Base-by-base conservation (phyloP, 176 grass and related monocot genomes). In the Microstegium vimineum region DNA sequence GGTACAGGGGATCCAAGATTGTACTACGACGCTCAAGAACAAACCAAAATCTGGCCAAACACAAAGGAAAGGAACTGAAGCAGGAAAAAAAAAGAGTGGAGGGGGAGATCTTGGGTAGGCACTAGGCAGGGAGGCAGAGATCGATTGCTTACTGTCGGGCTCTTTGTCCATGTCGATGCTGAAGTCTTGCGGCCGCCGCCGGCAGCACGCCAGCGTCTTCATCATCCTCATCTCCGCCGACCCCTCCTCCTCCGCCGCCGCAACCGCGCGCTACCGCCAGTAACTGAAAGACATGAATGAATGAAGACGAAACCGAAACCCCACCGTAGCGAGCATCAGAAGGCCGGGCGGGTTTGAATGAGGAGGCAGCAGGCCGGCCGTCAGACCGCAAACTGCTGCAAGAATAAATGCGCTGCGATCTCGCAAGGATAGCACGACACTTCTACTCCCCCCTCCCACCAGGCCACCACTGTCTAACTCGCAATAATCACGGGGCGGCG, bases 101-200 rank as follows among this genome's bases (percentile, higher is more conserved):
- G 6, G 1, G 33, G 1, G 33, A 41, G 13, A 62, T 36, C 27
- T 14, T 27, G 43, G 22, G 11, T 23, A 26, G 1, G n/a, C 0
- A 16, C 8, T 23, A 26, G 1, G n/a, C 0, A 16, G 25, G n/a
- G 17, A 18, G 32, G 25, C 9, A 69, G 62, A n/a, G n/a, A n/a
- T n/a, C n/a, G 71, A 2, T 60, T 60, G 72, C 96, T 74, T 94
- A 99, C 97, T 88, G 35, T 96, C 77, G 0, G 86, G 89, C 80
- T 96, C 97, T 8, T 73, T 57, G 23, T 94, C 97, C 76, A 96
- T 95, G 73, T 99, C 97, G 77, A 99, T 54, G 93, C 97, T 99
- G 80, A 99, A 84, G 22, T 99, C 93, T 78, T 99, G 94, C 52
- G 93, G 84, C 49, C 97, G 93, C 72, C 93, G 93, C 26, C 97